Evolutionary conservation across 2,329 filamentous ascomycete genomes (phyloP).

Genomic region (Xylaria sp.): DNA sequence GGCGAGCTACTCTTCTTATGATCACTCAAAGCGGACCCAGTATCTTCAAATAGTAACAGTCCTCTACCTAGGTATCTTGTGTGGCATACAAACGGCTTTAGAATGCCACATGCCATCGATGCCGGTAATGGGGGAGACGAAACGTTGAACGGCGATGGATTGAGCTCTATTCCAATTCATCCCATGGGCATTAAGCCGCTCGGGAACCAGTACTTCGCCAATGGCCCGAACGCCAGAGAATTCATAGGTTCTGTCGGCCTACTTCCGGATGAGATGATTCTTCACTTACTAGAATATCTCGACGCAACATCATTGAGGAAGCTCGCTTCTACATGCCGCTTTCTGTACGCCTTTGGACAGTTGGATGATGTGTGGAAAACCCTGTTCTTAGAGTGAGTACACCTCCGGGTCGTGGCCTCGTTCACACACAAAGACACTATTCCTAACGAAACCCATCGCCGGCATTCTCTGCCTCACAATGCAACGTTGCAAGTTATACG

Average conservation of each 20-base stretch:
- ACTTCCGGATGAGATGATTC: conserved; percentile 76
- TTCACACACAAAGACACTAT: conserved; percentile 1
- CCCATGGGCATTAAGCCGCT: conserved; percentile 79
- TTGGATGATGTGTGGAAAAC: conserved; percentile 87
- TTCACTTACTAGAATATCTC: conserved; percentile 69
- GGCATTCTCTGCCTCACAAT: background rate
- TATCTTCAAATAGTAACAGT: background rate
- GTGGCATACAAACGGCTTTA: background rate
- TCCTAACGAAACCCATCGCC: background rate
- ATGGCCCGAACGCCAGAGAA: conserved; percentile 59
- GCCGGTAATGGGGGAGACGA: conserved; percentile 18
- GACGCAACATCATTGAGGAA: conserved; percentile 56
- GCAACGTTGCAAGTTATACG: conserved; percentile 2
- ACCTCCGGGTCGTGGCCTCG: conserved; percentile 8
- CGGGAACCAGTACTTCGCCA: conserved; percentile 72
- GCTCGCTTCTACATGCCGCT: conserved; percentile 75
- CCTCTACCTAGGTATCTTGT: no score
- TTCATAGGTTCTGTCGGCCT: conserved; percentile 59
- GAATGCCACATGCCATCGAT: conserved; percentile 26
- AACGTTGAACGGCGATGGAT: conserved; percentile 13
- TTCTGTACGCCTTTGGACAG: conserved; percentile 77
- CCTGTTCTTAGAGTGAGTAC: conserved; percentile 75
- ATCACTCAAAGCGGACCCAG: background rate
- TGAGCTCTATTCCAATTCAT: conserved; percentile 62
- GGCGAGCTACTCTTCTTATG: background rate